Conservation (phyloP, 2,329 filamentous ascomycete species). For the Colletotrichum acutatum region DNA sequence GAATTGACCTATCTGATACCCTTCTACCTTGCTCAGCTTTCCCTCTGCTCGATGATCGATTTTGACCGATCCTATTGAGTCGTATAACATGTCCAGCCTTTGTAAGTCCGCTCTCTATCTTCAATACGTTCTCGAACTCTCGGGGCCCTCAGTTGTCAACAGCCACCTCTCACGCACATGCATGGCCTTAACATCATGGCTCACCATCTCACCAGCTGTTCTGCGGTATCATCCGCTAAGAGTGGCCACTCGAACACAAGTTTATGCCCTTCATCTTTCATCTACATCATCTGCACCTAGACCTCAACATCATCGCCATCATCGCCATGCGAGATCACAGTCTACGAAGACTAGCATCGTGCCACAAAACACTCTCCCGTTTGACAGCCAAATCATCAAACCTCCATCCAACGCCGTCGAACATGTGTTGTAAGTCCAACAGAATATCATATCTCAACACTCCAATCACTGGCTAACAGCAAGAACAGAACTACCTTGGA, state of each 20-base stretch:
- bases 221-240: not conserved
- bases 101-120: not conserved
- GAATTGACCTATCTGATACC: not conserved
- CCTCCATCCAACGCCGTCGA: slow-evolving; percentile 29
- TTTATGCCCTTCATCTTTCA: not conserved
- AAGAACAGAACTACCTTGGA: slow-evolving; percentile 62
- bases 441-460: not conserved
- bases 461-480: not conserved
- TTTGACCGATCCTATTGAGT: not conserved
- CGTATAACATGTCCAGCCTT: not conserved
- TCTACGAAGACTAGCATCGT: not conserved
- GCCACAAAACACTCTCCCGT: not conserved
- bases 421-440: slow-evolving; percentile 35
- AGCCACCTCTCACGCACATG: not conserved
- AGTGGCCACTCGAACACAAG: not conserved
- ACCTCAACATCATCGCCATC: not conserved
- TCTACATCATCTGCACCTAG: not conserved
- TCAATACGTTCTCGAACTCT: not conserved
- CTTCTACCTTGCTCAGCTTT: not conserved
- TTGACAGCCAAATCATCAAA: not conserved
- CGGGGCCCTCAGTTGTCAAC: not conserved
- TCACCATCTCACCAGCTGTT: not conserved
- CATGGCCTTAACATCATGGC: not conserved
- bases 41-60: not conserved
- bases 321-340: not conserved